Base-by-base conservation (phyloP, 495 filamentous ascomycete species). In the Xylaria castorea region DNA sequence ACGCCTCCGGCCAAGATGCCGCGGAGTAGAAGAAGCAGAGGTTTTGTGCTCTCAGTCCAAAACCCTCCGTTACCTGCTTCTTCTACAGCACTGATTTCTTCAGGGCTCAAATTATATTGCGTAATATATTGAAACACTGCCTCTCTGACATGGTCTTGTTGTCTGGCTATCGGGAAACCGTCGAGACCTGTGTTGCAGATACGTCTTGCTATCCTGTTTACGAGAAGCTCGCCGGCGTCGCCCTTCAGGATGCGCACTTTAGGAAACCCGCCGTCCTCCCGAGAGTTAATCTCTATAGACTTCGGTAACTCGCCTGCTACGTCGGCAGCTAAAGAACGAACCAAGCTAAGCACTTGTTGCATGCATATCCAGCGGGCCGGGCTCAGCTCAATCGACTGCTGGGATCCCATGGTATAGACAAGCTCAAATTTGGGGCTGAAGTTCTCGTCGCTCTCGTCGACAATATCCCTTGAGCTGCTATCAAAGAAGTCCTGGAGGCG, bases 381-480 rank as follows among this genome's bases (percentile, higher is more conserved):
- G 68, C 84, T 86, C 22, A 86, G 78, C 18, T 93, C 91, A 5
- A 90, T 80, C 0, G 85, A 69, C 3, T 76, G 72, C 66, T 91
- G 90, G 2, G 70, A 63, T 7, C 92, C 92, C 73, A 92, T 88
- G 0, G 90, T 91, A 73, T 94, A 95, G 18, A 93, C 87, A 7
- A 92, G 74, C 74, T 92, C 86, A 34, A 88, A 89, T 66, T 85
- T 87, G 27, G 86, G 85, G 71, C 82, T 87, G 34, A 92, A 86
- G 62, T 87, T 89, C 71, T 92, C 89, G 71, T 93, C 90, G 67
- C 88, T 91, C 78, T 92, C 90, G 65, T 93, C 90, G 0, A 93
- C 78, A 16, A 93, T 83, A 70, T 91, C 86, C 2, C 89, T 78
- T 0, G 83, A 85, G 8, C 76, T 69, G 0, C 18, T 38, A 18